A percentile compares a stretch with the other conserved stretches of the same genome.
phyloP scores from a whole-genome alignment of 2,329 filamentous ascomycete genomes.

The Curvularia lunata region DNA sequence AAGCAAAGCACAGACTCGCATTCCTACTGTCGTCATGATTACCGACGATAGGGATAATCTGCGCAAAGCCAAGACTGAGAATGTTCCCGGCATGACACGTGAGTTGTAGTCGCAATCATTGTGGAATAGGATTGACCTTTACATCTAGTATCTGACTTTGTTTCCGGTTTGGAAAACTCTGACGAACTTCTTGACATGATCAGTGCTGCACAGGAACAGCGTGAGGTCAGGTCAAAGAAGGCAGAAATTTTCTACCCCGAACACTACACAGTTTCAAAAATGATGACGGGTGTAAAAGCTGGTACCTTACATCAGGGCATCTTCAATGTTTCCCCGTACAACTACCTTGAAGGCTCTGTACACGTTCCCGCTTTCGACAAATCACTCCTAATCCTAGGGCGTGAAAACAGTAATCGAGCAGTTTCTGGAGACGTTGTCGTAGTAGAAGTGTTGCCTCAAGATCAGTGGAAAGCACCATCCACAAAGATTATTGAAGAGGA shows the following conservation, averaged over 20 bases:
- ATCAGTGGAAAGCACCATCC: conserved; percentile 96
- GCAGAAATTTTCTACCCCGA: conserved; percentile 83
- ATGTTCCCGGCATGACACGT: conserved; percentile 69
- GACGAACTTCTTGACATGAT: conserved; percentile 93
- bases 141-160: conserved; percentile 67
- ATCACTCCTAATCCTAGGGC: conserved; percentile 82
- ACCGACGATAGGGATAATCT: conserved; percentile 92
- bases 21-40: conserved; percentile 87
- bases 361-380: conserved; percentile 91
- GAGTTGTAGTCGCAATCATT: conserved; percentile 16
- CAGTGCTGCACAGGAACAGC: conserved; percentile 74
- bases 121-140: conserved; percentile 17
- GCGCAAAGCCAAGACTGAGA: conserved; percentile 77
- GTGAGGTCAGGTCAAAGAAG: conserved; percentile 68
- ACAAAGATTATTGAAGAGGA: conserved; percentile 97
- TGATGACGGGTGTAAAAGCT: conserved; percentile 91
- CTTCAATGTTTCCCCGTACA: conserved; percentile 97
- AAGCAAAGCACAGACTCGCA: conserved; percentile 57
- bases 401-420: conserved; percentile 94
- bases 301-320: conserved; percentile 91
- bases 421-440: conserved; percentile 93
- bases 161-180: conserved; percentile 81
- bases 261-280: conserved; percentile 85
- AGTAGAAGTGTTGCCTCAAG: conserved; percentile 88
- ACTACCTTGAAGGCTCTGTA: conserved; percentile 93